Evolutionary conservation across 768 basidiomycete genomes (phyloP).

Genomic region (Candolleomyces aberdarensis): DNA sequence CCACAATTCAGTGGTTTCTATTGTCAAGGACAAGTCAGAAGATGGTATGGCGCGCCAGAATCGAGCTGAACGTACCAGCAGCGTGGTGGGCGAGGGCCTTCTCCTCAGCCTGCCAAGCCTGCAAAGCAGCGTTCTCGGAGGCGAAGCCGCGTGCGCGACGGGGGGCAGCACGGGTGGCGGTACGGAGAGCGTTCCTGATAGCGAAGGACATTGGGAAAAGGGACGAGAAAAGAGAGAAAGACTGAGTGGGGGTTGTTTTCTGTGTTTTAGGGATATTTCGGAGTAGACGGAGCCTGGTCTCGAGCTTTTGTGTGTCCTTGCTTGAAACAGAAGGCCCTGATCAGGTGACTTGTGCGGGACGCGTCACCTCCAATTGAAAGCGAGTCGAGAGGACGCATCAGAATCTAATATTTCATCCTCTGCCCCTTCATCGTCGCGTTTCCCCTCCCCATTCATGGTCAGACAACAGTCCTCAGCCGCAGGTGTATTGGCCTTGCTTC

Average conservation of each 20-base stretch:
- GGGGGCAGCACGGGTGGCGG: slow-evolving; percentile 41
- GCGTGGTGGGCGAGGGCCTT: slow-evolving; percentile 66
- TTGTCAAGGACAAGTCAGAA: slow-evolving; percentile 8
- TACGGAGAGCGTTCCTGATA: slow-evolving; percentile 47
- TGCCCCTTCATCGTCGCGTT: slow-evolving; percentile 17
- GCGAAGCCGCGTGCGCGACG: slow-evolving; percentile 30
- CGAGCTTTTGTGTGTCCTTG: slow-evolving; percentile 24
- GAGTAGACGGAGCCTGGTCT: slow-evolving; percentile 17
- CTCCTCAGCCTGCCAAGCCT: slow-evolving; percentile 48
- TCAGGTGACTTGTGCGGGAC: slow-evolving; percentile 27
- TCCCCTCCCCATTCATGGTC: slow-evolving; percentile 44
- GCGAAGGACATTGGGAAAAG: slow-evolving; percentile 44
- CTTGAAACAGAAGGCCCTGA: slow-evolving; percentile 20
- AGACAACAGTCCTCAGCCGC: slow-evolving; percentile 79
- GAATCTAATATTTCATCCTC: slow-evolving; percentile 16
- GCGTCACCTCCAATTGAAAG: slow-evolving; percentile 37
- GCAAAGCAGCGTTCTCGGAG: slow-evolving; percentile 28
- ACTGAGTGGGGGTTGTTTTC: slow-evolving; percentile 8
- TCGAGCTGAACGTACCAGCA: slow-evolving; percentile 37
- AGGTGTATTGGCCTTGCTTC: slow-evolving; percentile 87
- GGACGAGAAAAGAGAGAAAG: neutral
- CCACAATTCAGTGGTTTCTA: slow-evolving; percentile 81
- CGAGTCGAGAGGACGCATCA: slow-evolving; percentile 12
- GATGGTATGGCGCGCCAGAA: slow-evolving; percentile 2
- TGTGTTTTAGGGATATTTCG: slow-evolving; percentile 30